Conservation (phyloP, 2,329 filamentous ascomycete species). For the Paecilomyces sp. region DNA sequence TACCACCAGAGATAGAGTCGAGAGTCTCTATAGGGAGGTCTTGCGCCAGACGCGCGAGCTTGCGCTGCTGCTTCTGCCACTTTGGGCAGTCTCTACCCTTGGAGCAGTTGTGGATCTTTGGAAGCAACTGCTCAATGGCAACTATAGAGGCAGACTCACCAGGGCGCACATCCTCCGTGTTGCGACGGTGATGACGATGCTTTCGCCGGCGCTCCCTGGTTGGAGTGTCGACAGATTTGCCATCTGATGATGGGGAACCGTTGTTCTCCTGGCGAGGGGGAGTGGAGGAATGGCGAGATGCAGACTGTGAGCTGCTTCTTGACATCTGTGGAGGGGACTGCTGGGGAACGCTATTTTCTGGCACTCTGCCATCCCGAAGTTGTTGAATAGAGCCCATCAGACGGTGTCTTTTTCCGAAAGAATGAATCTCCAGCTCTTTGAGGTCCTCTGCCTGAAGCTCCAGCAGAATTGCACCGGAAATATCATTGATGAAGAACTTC, state of each 20-base stretch:
- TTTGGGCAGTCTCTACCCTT: constrained; percentile 83
- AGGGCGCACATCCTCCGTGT: constrained; percentile 61
- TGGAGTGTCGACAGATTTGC: neutral
- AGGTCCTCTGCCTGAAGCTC: constrained; percentile 84
- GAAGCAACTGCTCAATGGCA: constrained; percentile 81
- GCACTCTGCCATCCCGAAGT: constrained; percentile 31
- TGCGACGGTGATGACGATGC: constrained; percentile 17
- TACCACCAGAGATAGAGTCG: constrained; percentile 45
- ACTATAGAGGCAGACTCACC: constrained; percentile 85
- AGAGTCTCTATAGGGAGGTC: constrained; percentile 71
- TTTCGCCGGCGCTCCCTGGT: constrained; percentile 11
- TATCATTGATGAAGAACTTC: constrained; percentile 86
- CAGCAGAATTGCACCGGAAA: constrained; percentile 77
- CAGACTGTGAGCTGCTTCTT: neutral
- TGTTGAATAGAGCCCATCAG: constrained; percentile 53
- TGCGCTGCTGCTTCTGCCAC: constrained; percentile 71
- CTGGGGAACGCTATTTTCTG: neutral
- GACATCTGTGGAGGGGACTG: neutral
- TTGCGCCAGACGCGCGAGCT: constrained; percentile 66
- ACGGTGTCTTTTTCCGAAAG: constrained; percentile 56
- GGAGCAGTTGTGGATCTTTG: constrained; percentile 73
- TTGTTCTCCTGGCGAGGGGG: neutral
- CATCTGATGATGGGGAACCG: neutral
- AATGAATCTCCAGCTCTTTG: constrained; percentile 56
- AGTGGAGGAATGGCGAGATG: neutral